Base-by-base conservation (phyloP, 164 flowering plant species). In the Umbellularia californica region DNA sequence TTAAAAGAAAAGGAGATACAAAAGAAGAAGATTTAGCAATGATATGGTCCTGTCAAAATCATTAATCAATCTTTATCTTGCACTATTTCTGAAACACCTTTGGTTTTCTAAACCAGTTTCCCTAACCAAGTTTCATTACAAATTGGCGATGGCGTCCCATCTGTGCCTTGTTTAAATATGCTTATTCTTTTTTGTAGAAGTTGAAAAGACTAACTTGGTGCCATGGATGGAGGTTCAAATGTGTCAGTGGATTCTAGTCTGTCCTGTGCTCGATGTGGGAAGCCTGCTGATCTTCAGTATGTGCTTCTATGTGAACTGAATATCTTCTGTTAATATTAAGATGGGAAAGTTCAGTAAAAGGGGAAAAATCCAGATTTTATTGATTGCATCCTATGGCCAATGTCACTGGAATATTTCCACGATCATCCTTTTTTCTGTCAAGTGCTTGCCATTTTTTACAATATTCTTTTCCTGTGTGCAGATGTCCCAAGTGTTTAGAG, bases 401-500 rank as follows among this genome's bases (percentile, higher is more conserved):
- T 41, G 47, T 41, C 47, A 41, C 47, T 41, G 47, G 47, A 41
- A 55, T 55, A 55, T 55, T 15, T 55, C 20, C n/a, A 3, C 19
- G 2, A 15, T 55, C 13, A 55, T 55, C 60, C 4, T 15, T 12
- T 35, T 30, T 67, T 67, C 3, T 5, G 5, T 14, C 6, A 41
- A 41, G 69, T 25, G 19, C 47, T 33, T 5, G 10, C 47, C 69
- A 30, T 67, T 15, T 10, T 28, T 28, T 17, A 14, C 19, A 17
- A 15, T 67, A 25, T 13, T 41, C 22, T 65, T 65, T 22, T 20
- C 41, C 33, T 76, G n/a, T 79, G 66, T 84, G 81, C 80, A 93
- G 99, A 88, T 95, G 98, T 80, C 98, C 98, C 25, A 93, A 95
- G 80, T 95, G 99, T 74, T 73, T 93, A 75, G 92, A 90, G 28